A percentile compares a stretch with the other conserved stretches of the same genome.
phyloP scores from a whole-genome alignment of 176 grass and related monocot genomes.

The Saccharum spontaneum region DNA sequence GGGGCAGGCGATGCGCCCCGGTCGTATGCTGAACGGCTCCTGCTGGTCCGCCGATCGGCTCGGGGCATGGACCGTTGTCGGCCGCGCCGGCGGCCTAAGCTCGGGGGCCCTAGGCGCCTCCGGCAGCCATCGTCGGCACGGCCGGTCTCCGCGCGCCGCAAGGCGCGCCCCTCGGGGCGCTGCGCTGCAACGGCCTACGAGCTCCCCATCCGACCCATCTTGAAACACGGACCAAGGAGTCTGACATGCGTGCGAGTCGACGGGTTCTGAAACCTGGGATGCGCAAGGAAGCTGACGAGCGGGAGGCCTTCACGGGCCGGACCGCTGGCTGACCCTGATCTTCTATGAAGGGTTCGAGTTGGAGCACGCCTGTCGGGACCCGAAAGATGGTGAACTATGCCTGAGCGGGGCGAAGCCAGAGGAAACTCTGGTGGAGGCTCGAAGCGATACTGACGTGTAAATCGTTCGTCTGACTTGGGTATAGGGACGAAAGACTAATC shows the following conservation, averaged over 20 bases:
- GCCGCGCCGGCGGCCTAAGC: neutral
- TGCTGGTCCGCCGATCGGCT: neutral
- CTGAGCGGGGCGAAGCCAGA: conserved; percentile 68
- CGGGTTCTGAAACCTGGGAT: neutral
- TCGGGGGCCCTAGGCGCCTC: neutral
- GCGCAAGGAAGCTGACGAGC: neutral
- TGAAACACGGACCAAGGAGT: conserved; percentile 93
- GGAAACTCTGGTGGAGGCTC: conserved; percentile 74
- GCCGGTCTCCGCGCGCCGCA: no score
- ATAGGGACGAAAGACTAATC: conserved; percentile 49
- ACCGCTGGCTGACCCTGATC: conserved; percentile 60
- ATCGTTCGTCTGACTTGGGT: conserved; percentile 36
- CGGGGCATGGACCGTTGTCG: neutral
- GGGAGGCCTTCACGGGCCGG: neutral
- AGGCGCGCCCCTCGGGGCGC: neutral
- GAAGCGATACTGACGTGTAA: conserved; percentile 53
- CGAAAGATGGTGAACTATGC: conserved; percentile 83
- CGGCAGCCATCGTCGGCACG: neutral
- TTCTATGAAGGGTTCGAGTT: conserved; percentile 77
- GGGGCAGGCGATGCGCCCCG: neutral
- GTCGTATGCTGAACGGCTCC: neutral
- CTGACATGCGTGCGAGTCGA: conserved; percentile 43
- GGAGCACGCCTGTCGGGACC: conserved; percentile 65
- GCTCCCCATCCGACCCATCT: conserved; percentile 64
- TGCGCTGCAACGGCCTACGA: neutral